Evolutionary conservation across 345 rosid species (phyloP), one percentile per base, ranked within the genome.

Genomic region (Hibiscus mutabilis): DNA sequence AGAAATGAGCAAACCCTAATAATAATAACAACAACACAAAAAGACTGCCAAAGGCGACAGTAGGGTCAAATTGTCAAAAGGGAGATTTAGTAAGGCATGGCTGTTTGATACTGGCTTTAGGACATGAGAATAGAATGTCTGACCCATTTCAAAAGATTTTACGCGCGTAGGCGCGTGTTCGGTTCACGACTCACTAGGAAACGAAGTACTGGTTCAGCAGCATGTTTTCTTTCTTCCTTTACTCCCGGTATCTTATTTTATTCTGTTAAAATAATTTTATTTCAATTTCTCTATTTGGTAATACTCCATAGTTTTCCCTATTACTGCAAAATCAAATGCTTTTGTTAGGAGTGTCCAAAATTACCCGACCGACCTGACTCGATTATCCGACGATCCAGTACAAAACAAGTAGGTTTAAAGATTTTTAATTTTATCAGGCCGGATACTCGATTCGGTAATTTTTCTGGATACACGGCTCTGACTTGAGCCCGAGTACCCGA

Each of bases 161-260:
- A 83, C 76, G 73, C 55, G 76, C 65, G 70, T 71, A 72, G 19
- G 81, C 75, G 74, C 74, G 80, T 79, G 78, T 33, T 15, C 1
- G 42, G 19, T 35, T 62, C 82, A 72, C 78, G 73, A 60, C 47
- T 74, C 74, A 76, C 85, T 65, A 86, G 74, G 75, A 65, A 78
- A 75, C 86, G 75, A 82, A 75, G 77, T 10, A 74, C 74, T 75
- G 81, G 60, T 86, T 77, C 78, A 84, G 77, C 89, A 83, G 86
- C 60, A 31, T 60, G 74, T 24, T 22, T 66, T 15, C 18, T 65
- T 40, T 63, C 6, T 19, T 12, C 18, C 11, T 2, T 40, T 16
- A 15, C 55, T 49, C 2, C 10, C 10, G 7, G 1, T 42, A 10
- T 42, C 10, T 42, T 42, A 29, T 35, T 35, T 35, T 35, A 35